These are phyloP conservation scores for Corylus americana DNA, from an alignment of 306 rosid genomes.

Conservation along the genomic window DNA sequence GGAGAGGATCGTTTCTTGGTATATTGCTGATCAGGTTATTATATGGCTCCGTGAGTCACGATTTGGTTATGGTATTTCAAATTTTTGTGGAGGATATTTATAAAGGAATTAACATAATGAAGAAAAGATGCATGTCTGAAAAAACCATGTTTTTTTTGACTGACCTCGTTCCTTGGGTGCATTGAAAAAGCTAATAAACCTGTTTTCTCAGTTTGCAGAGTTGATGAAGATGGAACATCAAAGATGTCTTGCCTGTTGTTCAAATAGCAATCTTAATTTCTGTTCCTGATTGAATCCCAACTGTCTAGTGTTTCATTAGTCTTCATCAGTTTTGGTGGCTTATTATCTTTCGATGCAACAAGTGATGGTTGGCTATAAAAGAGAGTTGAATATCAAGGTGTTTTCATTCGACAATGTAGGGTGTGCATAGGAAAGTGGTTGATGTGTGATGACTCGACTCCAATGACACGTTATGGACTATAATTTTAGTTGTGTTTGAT, in stretches of 20 bases:
- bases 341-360: too few relatives aligned
- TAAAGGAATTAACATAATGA: background rate
- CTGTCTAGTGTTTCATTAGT: background rate
- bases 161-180: background rate
- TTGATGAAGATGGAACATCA: background rate
- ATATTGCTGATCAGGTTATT: too few relatives aligned
- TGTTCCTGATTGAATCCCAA: background rate
- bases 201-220: background rate
- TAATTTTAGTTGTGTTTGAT: background rate
- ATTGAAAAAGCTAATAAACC: background rate
- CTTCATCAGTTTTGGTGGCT: too few relatives aligned
- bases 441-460: background rate
- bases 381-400: background rate
- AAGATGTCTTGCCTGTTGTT: background rate
- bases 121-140: background rate
- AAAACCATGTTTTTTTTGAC: background rate
- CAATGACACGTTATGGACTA: background rate
- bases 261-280: background rate
- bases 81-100: background rate
- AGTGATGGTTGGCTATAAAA: conserved; percentile 1
- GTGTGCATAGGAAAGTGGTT: background rate
- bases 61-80: background rate
- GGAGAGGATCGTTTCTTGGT: too few relatives aligned
- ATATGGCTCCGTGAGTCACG: too few relatives aligned
- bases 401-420: background rate